Percentiles rank a stretch among this genome's conserved stretches.
These are phyloP conservation scores for Dictyostelium purpureum DNA, from an alignment of 78 protist species.

Conservation along the genomic window DNA sequence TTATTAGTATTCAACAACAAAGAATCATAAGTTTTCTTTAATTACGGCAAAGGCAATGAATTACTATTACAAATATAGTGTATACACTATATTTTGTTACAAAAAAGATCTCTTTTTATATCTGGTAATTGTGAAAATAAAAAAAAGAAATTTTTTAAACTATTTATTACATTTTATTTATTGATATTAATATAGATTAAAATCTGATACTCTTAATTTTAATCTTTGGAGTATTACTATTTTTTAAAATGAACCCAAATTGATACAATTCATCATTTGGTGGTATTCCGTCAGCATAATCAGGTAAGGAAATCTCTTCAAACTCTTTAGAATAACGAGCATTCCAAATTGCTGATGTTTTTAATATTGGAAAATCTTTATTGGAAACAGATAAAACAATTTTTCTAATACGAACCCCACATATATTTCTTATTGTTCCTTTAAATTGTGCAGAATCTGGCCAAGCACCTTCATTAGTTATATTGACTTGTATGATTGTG, in stretches of 20 bases:
- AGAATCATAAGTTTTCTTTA: too few species aligned
- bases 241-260: slow-evolving; percentile 25
- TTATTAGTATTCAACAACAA: too few species aligned
- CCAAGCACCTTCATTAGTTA: slow-evolving; percentile 62
- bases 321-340: not conserved
- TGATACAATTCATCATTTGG: slow-evolving; percentile 5
- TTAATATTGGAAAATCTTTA: slow-evolving; percentile 12
- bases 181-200: not conserved
- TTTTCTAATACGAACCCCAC: slow-evolving; percentile 25
- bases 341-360: slow-evolving; percentile 63
- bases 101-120: too few species aligned
- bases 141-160: too few species aligned
- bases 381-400: slow-evolving; percentile 30
- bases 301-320: slow-evolving; percentile 31
- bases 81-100: too few species aligned
- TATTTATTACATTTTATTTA: too few species aligned
- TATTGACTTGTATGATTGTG: slow-evolving; percentile 18
- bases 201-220: slow-evolving; percentile 5
- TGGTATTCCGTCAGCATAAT: slow-evolving; percentile 48
- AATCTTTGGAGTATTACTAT: not conserved
- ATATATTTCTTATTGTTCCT: slow-evolving; percentile 50
- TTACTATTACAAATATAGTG: too few species aligned
- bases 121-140: too few species aligned
- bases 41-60: too few species aligned
- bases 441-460: slow-evolving; percentile 51